Evolutionary conservation across 208 protist genomes (phyloP), one percentile per base, ranked within the genome.

Genomic region (Leishmania major): DNA sequence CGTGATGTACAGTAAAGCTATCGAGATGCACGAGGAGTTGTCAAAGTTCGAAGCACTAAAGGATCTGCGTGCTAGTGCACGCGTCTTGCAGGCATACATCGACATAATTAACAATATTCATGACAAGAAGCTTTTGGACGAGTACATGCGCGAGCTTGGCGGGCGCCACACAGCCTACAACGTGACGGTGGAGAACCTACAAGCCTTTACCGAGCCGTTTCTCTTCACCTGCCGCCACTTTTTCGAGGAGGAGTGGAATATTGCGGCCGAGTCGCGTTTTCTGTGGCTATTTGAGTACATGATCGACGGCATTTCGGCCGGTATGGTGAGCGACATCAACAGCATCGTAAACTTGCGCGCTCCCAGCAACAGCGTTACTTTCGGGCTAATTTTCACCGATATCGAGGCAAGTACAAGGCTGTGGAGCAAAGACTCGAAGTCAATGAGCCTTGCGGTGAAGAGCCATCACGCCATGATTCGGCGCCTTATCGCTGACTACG

Each of bases 391-490:
- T 37, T 96, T 96, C 75, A 97, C 93, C 1, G 92, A 97, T 80
- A 93, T 98, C 62, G 91, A 96, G 78, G 85, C 81, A n/a, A 94
- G 88, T 80, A 94, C 92, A 19, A 88, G 86, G 73, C 84, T 97
- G 81, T 98, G 96, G 94, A 84, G 90, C 75, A 89, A 81, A 62
- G 76, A 94, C 79, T 51, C 92, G 43, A 57, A 88, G 75, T 73
- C 84, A 43, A 98, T 97, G 94, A 80, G 77, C 66, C 22, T 81
- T 11, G 86, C 92, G 13, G 84, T 96, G 13, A 89, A 94, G 80
- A 87, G 91, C 15, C 91, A 98, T 78, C 89, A 96, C 51, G 75
- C 84, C 40, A 70, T 95, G 37, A 89, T 97, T 43, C 92, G 93
- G 13, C 84, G 76, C 22, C 78, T 92, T 25, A 93, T 98, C 60